These are phyloP conservation scores for Phaeosphaeria sp. DNA, from an alignment of 2,329 filamentous ascomycete genomes.

Conservation along the genomic window DNA sequence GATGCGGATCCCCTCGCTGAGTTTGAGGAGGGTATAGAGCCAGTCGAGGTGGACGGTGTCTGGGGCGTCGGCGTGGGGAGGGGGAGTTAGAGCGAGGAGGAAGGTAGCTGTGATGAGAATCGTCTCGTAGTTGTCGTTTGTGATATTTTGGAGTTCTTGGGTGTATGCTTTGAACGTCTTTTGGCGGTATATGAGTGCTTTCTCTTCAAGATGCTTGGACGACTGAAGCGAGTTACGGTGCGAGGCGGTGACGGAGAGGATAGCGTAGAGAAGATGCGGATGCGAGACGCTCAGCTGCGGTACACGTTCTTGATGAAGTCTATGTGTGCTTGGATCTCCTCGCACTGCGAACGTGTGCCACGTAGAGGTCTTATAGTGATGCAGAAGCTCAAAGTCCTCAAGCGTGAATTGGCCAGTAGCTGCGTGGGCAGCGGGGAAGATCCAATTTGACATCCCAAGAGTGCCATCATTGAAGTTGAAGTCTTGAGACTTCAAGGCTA, in stretches of 20 bases:
- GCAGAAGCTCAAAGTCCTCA: slow-evolving; percentile 28
- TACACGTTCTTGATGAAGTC: slow-evolving; percentile 29
- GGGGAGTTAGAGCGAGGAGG: slow-evolving; percentile 27
- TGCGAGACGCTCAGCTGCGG: slow-evolving; percentile 29
- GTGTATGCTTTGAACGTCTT: slow-evolving; percentile 35
- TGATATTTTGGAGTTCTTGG: slow-evolving; percentile 36
- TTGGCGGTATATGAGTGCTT: slow-evolving; percentile 33
- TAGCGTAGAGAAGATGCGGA: slow-evolving; percentile 31
- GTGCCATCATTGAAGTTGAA: slow-evolving; percentile 21
- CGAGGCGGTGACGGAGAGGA: slow-evolving; percentile 36
- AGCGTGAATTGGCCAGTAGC: slow-evolving; percentile 28
- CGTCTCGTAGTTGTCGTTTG: slow-evolving; percentile 39
- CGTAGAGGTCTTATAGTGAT: slow-evolving; percentile 33
- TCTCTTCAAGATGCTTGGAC: slow-evolving; percentile 15
- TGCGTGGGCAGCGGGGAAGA: slow-evolving; percentile 25
- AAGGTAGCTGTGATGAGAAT: slow-evolving; percentile 35
- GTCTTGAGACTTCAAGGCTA: not conserved
- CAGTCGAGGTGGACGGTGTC: slow-evolving; percentile 27
- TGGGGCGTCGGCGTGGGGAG: slow-evolving; percentile 11
- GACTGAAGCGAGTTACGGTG: slow-evolving; percentile 25
- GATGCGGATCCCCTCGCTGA: slow-evolving; percentile 41
- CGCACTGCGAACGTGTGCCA: slow-evolving; percentile 33
- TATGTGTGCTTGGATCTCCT: slow-evolving; percentile 18
- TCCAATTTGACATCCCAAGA: slow-evolving; percentile 11
- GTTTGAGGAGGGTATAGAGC: slow-evolving; percentile 31